These are phyloP conservation scores for Carex littledalei DNA, from an alignment of 176 grass and related monocot genomes.

Conservation along the genomic window DNA sequence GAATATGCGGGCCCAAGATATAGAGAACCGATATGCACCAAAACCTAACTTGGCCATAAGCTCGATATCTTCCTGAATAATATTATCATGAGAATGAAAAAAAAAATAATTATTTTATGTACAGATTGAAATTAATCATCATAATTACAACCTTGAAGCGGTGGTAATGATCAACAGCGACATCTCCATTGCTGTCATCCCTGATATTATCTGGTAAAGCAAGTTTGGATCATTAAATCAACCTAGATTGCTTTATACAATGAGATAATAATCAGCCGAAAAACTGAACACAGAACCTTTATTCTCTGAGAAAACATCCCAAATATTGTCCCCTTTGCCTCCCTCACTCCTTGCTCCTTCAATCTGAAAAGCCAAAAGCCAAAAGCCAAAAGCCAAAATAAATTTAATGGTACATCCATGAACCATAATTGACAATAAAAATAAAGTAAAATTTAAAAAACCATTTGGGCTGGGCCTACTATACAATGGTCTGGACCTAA, in stretches of 20 bases:
- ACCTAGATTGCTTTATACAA: neutral
- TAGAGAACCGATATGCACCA: conserved; percentile 88
- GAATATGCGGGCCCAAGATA: conserved; percentile 94
- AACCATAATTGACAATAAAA: conserved; percentile 8
- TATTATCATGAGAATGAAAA: conserved; percentile 20
- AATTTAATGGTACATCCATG: neutral
- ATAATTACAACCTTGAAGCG: conserved; percentile 63
- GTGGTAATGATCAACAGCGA: conserved; percentile 97
- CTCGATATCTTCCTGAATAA: conserved; percentile 88
- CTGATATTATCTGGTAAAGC: conserved; percentile 54
- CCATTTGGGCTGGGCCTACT: neutral
- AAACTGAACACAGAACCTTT: conserved; percentile 42
- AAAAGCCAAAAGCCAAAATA: neutral
- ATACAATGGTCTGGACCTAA: neutral
- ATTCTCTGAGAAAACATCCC: conserved; percentile 86
- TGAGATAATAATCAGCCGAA: neutral
- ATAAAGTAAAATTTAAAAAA: neutral
- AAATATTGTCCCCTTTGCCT: conserved; percentile 87
- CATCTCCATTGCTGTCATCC: conserved; percentile 61
- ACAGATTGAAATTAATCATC: conserved; percentile 8
- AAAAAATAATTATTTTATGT: conserved; percentile 14
- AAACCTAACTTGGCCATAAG: conserved; percentile 88
- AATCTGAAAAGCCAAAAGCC: conserved; percentile 43
- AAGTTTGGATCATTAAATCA: conserved; percentile 19
- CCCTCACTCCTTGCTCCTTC: conserved; percentile 84